Percentiles rank a stretch among this genome's conserved stretches.
These are phyloP conservation scores for Podaxis rugospora DNA, from an alignment of 768 basidiomycete species.

Conservation along the genomic window DNA sequence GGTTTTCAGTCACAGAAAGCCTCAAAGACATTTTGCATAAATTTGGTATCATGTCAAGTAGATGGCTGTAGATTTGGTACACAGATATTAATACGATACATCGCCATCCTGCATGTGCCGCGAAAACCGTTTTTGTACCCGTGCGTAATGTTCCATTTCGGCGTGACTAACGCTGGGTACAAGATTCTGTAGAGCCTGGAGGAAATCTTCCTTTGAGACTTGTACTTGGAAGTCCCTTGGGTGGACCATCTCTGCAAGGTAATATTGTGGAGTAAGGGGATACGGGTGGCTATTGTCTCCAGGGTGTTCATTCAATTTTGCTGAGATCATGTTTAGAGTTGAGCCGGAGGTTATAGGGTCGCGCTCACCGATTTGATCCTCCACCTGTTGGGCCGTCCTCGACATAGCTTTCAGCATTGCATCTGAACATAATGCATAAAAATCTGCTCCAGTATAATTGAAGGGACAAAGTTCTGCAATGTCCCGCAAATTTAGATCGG, in stretches of 20 bases:
- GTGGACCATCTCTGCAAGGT: conserved; percentile 74
- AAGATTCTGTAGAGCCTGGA: conserved; percentile 61
- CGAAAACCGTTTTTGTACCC: conserved; percentile 69
- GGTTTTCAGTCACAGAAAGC: conserved; percentile 40
- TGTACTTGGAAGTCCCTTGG: conserved; percentile 66
- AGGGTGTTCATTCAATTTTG: conserved; percentile 42
- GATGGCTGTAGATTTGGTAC: conserved; percentile 44
- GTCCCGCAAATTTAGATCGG: conserved; percentile 52
- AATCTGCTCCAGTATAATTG: conserved; percentile 96
- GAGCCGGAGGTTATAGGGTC: background rate
- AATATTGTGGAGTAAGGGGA: conserved; percentile 84
- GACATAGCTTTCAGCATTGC: conserved; percentile 96
- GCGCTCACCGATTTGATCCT: conserved; percentile 60
- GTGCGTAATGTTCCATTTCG: conserved; percentile 82
- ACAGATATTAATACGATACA: background rate
- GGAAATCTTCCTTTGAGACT: conserved; percentile 77
- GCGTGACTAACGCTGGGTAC: conserved; percentile 79
- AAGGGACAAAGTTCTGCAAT: conserved; percentile 80
- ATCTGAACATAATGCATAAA: conserved; percentile 96
- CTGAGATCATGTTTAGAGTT: conserved; percentile 21
- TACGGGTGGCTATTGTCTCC: conserved; percentile 42
- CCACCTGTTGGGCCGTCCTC: conserved; percentile 75
- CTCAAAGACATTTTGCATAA: conserved; percentile 53
- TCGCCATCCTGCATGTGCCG: conserved; percentile 13
- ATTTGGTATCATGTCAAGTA: conserved; percentile 49